These are phyloP conservation scores for Flaveria robusta DNA, from an alignment of 129 eudicot species.

Conservation along the genomic window DNA sequence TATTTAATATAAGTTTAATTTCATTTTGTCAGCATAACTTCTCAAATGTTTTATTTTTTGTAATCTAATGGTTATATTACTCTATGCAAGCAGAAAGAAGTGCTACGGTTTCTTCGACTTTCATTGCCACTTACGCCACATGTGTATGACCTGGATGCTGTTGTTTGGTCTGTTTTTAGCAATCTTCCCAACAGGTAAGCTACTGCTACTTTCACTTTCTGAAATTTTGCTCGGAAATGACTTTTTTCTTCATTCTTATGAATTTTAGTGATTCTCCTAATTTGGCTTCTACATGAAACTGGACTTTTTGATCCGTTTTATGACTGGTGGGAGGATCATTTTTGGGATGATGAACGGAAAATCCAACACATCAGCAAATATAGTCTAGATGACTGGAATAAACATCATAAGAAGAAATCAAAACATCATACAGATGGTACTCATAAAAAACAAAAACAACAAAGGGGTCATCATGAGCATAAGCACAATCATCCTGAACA, in stretches of 20 bases:
- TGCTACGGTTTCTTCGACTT: slow-evolving; percentile 77
- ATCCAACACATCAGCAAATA: slow-evolving; percentile 32
- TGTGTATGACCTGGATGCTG: slow-evolving; percentile 89
- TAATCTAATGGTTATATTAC: not conserved
- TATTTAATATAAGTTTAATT: not conserved
- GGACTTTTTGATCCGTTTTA: slow-evolving; percentile 89
- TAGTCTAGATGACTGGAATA: not conserved
- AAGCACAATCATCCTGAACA: slow-evolving; percentile 39
- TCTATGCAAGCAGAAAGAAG: slow-evolving; percentile 55
- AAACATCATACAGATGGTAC: slow-evolving; percentile 46
- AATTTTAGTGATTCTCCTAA: slow-evolving; percentile 57
- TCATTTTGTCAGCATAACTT: not conserved
- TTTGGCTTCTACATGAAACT: slow-evolving; percentile 89
- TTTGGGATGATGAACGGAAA: slow-evolving; percentile 42
- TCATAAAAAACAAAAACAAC: slow-evolving; percentile 42
- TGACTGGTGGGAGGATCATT: slow-evolving; percentile 94
- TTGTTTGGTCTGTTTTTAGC: slow-evolving; percentile 76
- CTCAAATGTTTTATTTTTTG: not conserved
- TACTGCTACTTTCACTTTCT: not conserved
- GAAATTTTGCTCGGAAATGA: not conserved
- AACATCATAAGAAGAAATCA: slow-evolving; percentile 45
- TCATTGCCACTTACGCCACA: slow-evolving; percentile 74
- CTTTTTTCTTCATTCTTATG: slow-evolving; percentile 11
- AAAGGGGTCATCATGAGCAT: slow-evolving; percentile 36
- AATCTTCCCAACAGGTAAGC: slow-evolving; percentile 73